Evolutionary conservation across 2,329 filamentous ascomycete species (phyloP).

Genomic region (Myriosclerotinia curreyana): DNA sequence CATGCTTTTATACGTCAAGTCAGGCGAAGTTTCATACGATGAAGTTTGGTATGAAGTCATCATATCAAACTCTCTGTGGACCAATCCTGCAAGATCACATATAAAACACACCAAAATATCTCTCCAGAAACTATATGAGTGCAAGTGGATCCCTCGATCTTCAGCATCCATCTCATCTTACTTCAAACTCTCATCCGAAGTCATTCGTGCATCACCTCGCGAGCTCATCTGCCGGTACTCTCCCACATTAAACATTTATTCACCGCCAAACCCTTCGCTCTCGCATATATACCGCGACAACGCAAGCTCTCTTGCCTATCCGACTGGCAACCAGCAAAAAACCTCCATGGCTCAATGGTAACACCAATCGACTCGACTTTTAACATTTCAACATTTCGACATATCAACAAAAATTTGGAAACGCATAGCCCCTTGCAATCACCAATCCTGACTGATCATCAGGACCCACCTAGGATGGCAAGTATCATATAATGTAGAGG

Average conservation of each 20-base stretch:
- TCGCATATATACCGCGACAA: not conserved
- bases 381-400: not conserved
- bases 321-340: not conserved
- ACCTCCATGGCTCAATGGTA: slow-evolving; percentile 10
- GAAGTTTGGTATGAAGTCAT: not conserved
- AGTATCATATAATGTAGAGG: no score
- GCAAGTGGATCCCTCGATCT: not conserved
- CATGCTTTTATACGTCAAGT: no score
- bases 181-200: slow-evolving; percentile 2
- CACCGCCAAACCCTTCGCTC: not conserved
- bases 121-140: not conserved
- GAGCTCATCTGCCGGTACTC: not conserved
- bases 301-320: not conserved
- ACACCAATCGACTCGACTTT: not conserved
- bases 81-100: not conserved
- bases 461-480: no score
- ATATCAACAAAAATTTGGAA: not conserved
- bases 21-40: not conserved
- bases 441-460: not conserved
- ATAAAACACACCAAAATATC: not conserved
- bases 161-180: not conserved
- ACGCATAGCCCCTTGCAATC: not conserved
- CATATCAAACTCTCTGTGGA: not conserved
- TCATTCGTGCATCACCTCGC: not conserved
- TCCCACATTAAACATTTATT: not conserved